Evolutionary conservation across 768 basidiomycete genomes (phyloP).

Genomic region (Mycena albidolilacea): DNA sequence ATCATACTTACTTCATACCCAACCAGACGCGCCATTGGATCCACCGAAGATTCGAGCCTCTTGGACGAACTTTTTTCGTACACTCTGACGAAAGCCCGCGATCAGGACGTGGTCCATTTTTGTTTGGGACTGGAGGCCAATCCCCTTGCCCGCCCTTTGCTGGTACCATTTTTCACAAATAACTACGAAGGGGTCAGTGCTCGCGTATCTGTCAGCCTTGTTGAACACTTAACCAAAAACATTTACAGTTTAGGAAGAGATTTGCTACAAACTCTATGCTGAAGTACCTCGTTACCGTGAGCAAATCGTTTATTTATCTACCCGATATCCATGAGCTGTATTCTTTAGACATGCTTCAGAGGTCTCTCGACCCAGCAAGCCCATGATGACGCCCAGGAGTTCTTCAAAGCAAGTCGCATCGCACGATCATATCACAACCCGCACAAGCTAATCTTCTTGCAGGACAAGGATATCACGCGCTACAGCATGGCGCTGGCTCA

Average conservation of each 20-base stretch:
- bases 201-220: too few species aligned
- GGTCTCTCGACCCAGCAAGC: constrained; percentile 64
- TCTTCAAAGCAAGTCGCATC: constrained; percentile 65
- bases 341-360: constrained; percentile 15
- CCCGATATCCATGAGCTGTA: too few species aligned
- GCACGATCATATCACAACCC: background rate
- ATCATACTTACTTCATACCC: background rate
- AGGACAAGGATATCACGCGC: constrained; percentile 62
- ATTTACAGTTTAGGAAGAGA: constrained; percentile 56
- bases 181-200: constrained; percentile 61
- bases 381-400: constrained; percentile 60
- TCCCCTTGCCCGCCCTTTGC: constrained; percentile 52
- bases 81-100: constrained; percentile 57
- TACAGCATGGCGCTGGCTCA: constrained; percentile 63
- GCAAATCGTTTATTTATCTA: background rate
- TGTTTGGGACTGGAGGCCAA: constrained; percentile 61
- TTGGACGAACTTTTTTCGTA: constrained; percentile 74
- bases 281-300: constrained; percentile 27
- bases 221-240: background rate
- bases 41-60: constrained; percentile 67
- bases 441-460: background rate
- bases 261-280: constrained; percentile 63
- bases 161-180: constrained; percentile 62
- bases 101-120: constrained; percentile 60
- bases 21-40: constrained; percentile 74